A percentile compares a stretch with the other conserved stretches of the same genome.
Conservation (phyloP, 2,329 filamentous ascomycete species). For the Calcarisporium arbuscula region DNA sequence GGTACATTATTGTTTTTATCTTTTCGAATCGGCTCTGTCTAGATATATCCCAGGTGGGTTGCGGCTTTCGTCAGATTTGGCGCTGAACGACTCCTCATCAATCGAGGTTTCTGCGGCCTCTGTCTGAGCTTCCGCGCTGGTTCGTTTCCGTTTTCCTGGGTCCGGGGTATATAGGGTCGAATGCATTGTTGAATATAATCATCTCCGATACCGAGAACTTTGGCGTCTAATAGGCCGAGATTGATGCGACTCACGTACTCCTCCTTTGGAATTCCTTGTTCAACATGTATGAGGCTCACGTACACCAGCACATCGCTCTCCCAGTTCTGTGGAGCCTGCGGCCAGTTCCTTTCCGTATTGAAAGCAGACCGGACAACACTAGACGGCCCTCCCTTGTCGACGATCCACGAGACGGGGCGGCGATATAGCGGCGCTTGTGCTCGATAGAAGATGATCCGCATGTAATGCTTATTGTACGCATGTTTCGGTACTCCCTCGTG, state of each 20-base stretch:
- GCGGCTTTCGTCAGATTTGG: no score
- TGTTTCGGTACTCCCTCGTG: slow-evolving; percentile 34
- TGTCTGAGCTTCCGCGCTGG: no score
- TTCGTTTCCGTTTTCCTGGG: background rate
- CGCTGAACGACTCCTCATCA: no score
- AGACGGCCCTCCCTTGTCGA: slow-evolving; percentile 27
- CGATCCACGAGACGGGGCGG: slow-evolving; percentile 30
- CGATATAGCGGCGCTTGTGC: slow-evolving; percentile 27
- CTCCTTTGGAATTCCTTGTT: slow-evolving; percentile 27
- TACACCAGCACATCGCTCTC: slow-evolving; percentile 32
- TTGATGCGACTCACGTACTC: slow-evolving; percentile 37
- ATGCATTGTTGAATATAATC: slow-evolving; percentile 31
- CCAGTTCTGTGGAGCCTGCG: slow-evolving; percentile 17
- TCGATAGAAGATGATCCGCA: slow-evolving; percentile 25
- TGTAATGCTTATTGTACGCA: slow-evolving; percentile 29
- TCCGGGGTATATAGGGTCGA: slow-evolving; percentile 27
- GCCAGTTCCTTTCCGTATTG: slow-evolving; percentile 7
- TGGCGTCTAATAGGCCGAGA: slow-evolving; percentile 28
- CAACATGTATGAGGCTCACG: slow-evolving; percentile 24
- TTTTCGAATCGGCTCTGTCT: no score
- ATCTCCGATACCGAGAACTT: slow-evolving; percentile 25
- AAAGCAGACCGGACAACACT: slow-evolving; percentile 16
- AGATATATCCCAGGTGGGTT: no score
- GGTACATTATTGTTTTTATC: no score
- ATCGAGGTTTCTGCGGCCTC: slow-evolving; percentile 10